Evolutionary conservation across 1,284 basidiomycete genomes (phyloP), one percentile per base, ranked within the genome.

Genomic region (Ustilago lituana): DNA sequence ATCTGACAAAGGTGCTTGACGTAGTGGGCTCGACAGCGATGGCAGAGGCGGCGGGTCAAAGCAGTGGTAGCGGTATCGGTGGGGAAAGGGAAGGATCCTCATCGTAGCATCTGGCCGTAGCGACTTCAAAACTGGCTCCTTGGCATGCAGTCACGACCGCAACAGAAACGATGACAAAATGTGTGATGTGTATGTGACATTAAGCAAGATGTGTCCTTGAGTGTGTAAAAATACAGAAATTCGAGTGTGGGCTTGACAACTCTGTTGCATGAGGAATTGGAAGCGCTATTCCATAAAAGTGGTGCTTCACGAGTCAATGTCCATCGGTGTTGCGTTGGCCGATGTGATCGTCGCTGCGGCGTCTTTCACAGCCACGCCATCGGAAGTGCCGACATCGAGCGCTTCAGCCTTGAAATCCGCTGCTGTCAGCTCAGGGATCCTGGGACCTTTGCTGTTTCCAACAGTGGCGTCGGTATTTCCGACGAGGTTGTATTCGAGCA

Each of bases 141-240:
- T n/a, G n/a, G n/a, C n/a, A n/a, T n/a, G n/a, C n/a, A n/a, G n/a
- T n/a, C n/a, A n/a, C n/a, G n/a, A n/a, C n/a, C n/a, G n/a, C n/a
- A n/a, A n/a, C n/a, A n/a, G n/a, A n/a, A n/a, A 33, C 17, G 15
- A 47, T 15, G 40, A 33, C 39, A n/a, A n/a, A n/a, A n/a, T n/a
- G n/a, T n/a, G n/a, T n/a, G n/a, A n/a, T n/a, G n/a, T n/a, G n/a
- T n/a, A n/a, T n/a, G n/a, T 52, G 56, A 50, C 48, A 51, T 31
- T 27, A 37, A 61, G 58, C 58, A 49, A n/a, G n/a, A 20, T 43
- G 36, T 40, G 24, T 43, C 51, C 51, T 48, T 45, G 33, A 36
- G 23, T 23, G 43, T 43, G 27, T 62, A 56, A 50, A 56, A 56
- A 56, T 62, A 62, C 53, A 62, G 23, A 33, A 44, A 46, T 19